Percentiles rank a stretch among this genome's conserved stretches.
phyloP scores from a whole-genome alignment of 306 rosid genomes.

The Dryas drummondii region DNA sequence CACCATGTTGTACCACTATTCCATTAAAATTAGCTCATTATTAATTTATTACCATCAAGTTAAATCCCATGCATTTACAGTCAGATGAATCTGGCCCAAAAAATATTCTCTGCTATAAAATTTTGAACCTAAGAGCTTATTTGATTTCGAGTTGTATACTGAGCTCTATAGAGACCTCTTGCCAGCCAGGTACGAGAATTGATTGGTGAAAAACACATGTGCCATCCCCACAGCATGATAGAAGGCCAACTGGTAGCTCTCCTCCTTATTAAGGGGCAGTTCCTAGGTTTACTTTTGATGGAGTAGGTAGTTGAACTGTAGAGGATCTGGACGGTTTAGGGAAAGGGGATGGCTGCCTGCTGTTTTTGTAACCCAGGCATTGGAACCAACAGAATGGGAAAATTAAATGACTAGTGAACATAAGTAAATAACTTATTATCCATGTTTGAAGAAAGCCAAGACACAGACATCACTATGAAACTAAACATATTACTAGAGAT shows the following conservation, averaged over 20 bases:
- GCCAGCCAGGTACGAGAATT: neutral
- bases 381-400: neutral
- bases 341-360: neutral
- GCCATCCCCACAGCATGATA: neutral
- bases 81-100: neutral
- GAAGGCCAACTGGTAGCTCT: neutral
- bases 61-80: neutral
- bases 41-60: neutral
- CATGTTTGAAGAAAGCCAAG: neutral
- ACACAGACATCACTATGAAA: neutral
- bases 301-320: neutral
- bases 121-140: neutral
- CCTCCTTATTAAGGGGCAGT: neutral
- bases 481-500: neutral
- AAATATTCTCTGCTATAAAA: neutral
- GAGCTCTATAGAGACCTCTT: slow-evolving; percentile 7
- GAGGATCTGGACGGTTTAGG: neutral
- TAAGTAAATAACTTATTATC: neutral
- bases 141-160: neutral
- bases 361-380: neutral
- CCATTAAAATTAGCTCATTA: neutral
- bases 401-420: neutral
- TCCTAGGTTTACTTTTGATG: neutral
- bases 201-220: neutral
- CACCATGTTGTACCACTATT: neutral